These are phyloP conservation scores for Podospora conica DNA, from an alignment of 495 filamentous ascomycete species.

Conservation along the genomic window DNA sequence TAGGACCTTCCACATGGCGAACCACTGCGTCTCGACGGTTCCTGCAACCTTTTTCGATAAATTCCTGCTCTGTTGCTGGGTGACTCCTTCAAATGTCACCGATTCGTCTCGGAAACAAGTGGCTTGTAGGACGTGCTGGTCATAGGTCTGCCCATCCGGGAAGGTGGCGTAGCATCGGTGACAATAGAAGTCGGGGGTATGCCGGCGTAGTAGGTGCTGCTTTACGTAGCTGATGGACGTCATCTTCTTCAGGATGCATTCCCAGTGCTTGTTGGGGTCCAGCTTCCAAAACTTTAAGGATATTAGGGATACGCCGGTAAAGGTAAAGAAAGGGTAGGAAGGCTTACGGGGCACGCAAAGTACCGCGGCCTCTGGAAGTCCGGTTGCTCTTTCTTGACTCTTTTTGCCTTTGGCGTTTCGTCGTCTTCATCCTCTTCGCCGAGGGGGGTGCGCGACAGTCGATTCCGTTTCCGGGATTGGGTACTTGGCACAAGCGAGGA, in stretches of 20 bases:
- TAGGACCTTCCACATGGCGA: slow-evolving; percentile 19
- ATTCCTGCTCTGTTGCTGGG: slow-evolving; percentile 7
- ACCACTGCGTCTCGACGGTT: slow-evolving; percentile 16
- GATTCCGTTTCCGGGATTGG: background rate
- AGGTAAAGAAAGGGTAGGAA: no score
- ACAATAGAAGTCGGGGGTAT: slow-evolving; percentile 20
- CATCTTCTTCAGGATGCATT: slow-evolving; percentile 15
- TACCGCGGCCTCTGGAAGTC: background rate
- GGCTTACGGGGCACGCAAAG: slow-evolving; percentile 18
- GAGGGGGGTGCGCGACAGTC: background rate
- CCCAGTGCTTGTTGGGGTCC: slow-evolving; percentile 10
- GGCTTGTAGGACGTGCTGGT: slow-evolving; percentile 1
- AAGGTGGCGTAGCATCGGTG: slow-evolving; percentile 12
- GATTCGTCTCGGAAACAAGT: slow-evolving; percentile 4
- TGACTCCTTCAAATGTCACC: slow-evolving; percentile 8
- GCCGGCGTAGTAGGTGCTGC: slow-evolving; percentile 15
- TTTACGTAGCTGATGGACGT: slow-evolving; percentile 17
- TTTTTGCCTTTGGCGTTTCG: background rate
- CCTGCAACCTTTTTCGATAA: slow-evolving; percentile 9
- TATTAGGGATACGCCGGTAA: no score
- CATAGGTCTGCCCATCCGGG: slow-evolving; percentile 7
- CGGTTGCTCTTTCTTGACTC: background rate
- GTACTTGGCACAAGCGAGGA: background rate
- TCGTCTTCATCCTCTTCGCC: background rate
- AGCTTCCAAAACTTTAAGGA: slow-evolving; percentile 22